Evolutionary conservation across 2,329 filamentous ascomycete genomes (phyloP).

Genomic region (Talaromyces marneffei): DNA sequence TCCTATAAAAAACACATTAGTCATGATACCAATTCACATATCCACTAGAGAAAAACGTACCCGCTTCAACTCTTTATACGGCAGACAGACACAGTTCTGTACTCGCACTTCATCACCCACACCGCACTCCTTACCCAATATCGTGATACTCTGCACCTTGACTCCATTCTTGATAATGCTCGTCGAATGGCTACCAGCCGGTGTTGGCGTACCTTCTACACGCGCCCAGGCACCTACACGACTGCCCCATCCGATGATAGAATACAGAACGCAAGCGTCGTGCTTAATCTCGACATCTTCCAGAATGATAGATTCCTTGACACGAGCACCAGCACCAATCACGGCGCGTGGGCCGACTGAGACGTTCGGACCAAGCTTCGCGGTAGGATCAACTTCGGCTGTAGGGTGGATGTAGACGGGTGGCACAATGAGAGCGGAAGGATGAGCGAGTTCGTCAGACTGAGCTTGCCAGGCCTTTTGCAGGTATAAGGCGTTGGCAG

Average conservation of each 20-base stretch:
- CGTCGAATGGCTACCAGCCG: constrained; percentile 80
- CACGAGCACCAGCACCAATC: constrained; percentile 77
- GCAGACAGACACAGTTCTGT: constrained; percentile 96
- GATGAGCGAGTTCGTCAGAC: constrained; percentile 72
- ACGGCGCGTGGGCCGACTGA: constrained; percentile 85
- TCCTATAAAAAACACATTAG: constrained; percentile 29
- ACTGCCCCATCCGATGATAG: constrained; percentile 95
- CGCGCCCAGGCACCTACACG: constrained; percentile 96
- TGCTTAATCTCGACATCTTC: constrained; percentile 96
- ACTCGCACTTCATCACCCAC: constrained; percentile 93
- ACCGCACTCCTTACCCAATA: constrained; percentile 89
- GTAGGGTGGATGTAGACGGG: constrained; percentile 94
- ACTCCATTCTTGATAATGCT: constrained; percentile 96
- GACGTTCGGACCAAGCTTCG: constrained; percentile 94
- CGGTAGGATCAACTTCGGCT: constrained; percentile 83
- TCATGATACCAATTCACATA: neutral
- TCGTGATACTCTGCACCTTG: constrained; percentile 98
- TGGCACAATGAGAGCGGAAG: constrained; percentile 80
- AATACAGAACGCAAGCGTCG: constrained; percentile 90
- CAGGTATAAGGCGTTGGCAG: constrained; percentile 92
- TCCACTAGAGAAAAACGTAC: constrained; percentile 51
- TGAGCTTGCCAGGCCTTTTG: constrained; percentile 84
- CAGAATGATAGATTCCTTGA: constrained; percentile 94
- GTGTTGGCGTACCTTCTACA: constrained; percentile 89
- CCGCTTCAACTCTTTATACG: constrained; percentile 96